phyloP scores from a whole-genome alignment of 495 filamentous ascomycete species.

The Chaetomium cochliodes region DNA sequence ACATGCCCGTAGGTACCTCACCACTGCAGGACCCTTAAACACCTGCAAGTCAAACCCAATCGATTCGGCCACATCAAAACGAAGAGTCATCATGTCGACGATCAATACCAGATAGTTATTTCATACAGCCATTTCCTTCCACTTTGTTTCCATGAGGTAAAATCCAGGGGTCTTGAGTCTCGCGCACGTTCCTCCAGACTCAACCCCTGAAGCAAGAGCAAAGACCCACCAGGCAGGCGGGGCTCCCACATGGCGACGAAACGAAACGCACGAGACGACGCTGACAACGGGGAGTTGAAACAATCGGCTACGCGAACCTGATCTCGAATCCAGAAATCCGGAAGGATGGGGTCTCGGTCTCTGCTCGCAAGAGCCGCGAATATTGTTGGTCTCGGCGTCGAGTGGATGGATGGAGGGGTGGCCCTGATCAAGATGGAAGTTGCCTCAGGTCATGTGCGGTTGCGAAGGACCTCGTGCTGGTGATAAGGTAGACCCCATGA shows the following conservation, averaged over 20 bases:
- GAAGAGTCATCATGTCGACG: too few relatives aligned
- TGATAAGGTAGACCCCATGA: too few relatives aligned
- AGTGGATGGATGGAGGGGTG: too few relatives aligned
- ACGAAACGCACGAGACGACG: constrained; percentile 14
- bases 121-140: neutral
- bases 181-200: neutral
- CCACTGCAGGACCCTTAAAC: too few relatives aligned
- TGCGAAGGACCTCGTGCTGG: too few relatives aligned
- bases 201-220: neutral
- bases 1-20: too few relatives aligned
- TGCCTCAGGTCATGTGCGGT: too few relatives aligned
- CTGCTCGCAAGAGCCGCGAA: neutral
- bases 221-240: neutral
- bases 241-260: constrained; percentile 7
- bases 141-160: neutral
- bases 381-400: too few relatives aligned
- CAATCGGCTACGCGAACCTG: neutral
- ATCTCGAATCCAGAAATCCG: neutral
- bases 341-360: neutral
- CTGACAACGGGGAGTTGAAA: neutral
- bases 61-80: too few relatives aligned
- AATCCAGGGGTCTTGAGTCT: neutral
- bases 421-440: too few relatives aligned
- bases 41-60: too few relatives aligned
- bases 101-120: too few relatives aligned